phyloP scores from a whole-genome alignment of 75 land plant species.

The Cupressus sempervirens region DNA sequence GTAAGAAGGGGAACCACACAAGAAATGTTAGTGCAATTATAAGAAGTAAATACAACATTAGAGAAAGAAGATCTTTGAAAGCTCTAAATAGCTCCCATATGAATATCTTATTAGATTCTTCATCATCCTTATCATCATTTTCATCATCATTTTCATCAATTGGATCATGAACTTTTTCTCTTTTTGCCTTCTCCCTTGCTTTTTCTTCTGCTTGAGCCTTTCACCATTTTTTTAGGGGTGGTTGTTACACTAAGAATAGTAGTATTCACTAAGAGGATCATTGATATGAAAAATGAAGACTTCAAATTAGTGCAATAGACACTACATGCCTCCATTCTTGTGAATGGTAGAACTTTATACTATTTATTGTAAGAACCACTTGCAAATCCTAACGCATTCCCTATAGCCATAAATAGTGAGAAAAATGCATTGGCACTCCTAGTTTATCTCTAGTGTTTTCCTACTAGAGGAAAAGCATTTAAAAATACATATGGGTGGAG shows the following conservation, averaged over 20 bases:
- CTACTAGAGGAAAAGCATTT: slow-evolving; percentile 26
- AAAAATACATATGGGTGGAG: background rate
- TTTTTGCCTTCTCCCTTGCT: slow-evolving; percentile 21
- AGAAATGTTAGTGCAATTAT: slow-evolving; percentile 86
- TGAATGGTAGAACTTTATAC: slow-evolving; percentile 71
- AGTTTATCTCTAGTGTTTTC: slow-evolving; percentile 67
- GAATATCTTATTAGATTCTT: slow-evolving; percentile 56
- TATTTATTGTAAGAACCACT: slow-evolving; percentile 74
- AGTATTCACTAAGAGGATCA: slow-evolving; percentile 50
- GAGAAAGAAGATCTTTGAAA: slow-evolving; percentile 54
- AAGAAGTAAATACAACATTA: slow-evolving; percentile 73
- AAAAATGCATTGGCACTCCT: slow-evolving; percentile 90
- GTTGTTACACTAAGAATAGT: slow-evolving; percentile 64
- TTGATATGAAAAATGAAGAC: slow-evolving; percentile 78
- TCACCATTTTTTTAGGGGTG: slow-evolving; percentile 56
- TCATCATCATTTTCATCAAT: background rate
- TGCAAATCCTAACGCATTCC: slow-evolving; percentile 90
- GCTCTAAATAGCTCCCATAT: slow-evolving; percentile 83
- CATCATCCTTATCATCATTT: slow-evolving; percentile 29
- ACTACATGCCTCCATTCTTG: slow-evolving; percentile 57
- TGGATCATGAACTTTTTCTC: background rate
- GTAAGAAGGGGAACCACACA: slow-evolving; percentile 97
- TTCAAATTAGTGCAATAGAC: slow-evolving; percentile 84
- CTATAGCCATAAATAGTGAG: slow-evolving; percentile 91
- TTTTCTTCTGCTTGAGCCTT: slow-evolving; percentile 8